Conservation (phyloP, 2,329 filamentous ascomycete species). For the Xylaria polymorpha region DNA sequence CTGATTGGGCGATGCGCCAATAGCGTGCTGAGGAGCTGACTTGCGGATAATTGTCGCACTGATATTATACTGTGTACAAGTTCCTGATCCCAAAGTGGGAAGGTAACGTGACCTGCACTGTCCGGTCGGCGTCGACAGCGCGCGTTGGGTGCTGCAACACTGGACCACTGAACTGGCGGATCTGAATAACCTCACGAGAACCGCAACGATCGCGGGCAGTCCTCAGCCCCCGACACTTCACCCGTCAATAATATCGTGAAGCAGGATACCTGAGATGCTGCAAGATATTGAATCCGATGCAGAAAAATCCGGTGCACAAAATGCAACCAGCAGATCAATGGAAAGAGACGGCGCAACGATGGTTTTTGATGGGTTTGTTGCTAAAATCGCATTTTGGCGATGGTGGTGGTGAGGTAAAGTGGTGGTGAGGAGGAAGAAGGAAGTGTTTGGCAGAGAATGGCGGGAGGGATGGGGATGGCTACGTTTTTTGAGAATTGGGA, state of each 20-base stretch:
- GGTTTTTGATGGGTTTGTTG: slow-evolving; percentile 53
- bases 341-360: slow-evolving; percentile 50
- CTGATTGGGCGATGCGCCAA: slow-evolving; percentile 36
- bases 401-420: slow-evolving; percentile 46
- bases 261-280: slow-evolving; percentile 23
- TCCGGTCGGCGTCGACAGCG: slow-evolving; percentile 46
- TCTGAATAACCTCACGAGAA: slow-evolving; percentile 50
- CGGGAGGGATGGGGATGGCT: slow-evolving; percentile 62
- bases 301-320: slow-evolving; percentile 42
- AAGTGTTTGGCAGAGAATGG: slow-evolving; percentile 44
- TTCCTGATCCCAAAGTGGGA: slow-evolving; percentile 33
- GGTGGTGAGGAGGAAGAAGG: slow-evolving; percentile 47
- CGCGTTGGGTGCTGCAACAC: slow-evolving; percentile 38
- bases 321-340: slow-evolving; percentile 47
- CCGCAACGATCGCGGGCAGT: slow-evolving; percentile 35
- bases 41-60: slow-evolving; percentile 28
- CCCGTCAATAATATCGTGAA: slow-evolving; percentile 36
- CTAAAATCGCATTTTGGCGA: slow-evolving; percentile 49
- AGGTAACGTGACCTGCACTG: slow-evolving; percentile 50
- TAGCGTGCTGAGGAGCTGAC: slow-evolving; percentile 34
- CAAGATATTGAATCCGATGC: slow-evolving; percentile 43
- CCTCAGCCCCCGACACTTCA: slow-evolving; percentile 32
- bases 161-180: slow-evolving; percentile 36
- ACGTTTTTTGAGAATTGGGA: slow-evolving; percentile 58
- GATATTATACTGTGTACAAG: slow-evolving; percentile 26